phyloP scores from a whole-genome alignment of 108 stramenopile genomes.

The Cyclotella atomus region DNA sequence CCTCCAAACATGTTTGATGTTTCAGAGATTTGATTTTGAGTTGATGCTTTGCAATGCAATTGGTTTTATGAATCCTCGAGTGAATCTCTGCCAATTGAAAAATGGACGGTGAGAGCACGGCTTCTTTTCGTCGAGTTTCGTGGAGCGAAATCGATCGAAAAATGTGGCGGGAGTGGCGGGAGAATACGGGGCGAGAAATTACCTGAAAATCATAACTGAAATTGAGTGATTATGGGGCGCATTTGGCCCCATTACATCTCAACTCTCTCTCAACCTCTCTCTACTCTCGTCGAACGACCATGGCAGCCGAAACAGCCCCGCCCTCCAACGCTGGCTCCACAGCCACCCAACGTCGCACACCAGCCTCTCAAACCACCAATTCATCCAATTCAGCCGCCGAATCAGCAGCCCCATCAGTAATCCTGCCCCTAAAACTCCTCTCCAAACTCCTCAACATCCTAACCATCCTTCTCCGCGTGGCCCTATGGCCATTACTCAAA shows the following conservation, averaged over 20 bases:
- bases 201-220: no score
- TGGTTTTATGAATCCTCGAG: no score
- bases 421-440: constrained; percentile 18
- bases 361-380: background rate
- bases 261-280: no score
- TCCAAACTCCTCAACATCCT: constrained; percentile 27
- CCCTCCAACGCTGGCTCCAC: constrained; percentile 14
- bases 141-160: background rate
- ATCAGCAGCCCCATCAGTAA: background rate
- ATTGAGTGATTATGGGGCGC: no score
- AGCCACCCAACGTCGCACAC: constrained; percentile 32
- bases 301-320: constrained; percentile 22
- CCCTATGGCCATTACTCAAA: constrained; percentile 58
- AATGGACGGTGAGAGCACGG: background rate
- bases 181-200: no score
- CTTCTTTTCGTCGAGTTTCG: background rate
- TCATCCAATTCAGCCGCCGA: background rate
- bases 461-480: constrained; percentile 43
- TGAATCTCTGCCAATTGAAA: no score
- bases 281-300: constrained; percentile 8
- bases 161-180: constrained; percentile 2
- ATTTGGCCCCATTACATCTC: no score
- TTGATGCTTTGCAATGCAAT: no score
- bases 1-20: constrained; percentile 35
- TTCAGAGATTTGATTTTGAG: background rate